Percentiles rank a stretch among this genome's conserved stretches.
These are phyloP conservation scores for Mycena filopes DNA, from an alignment of 768 basidiomycete species.

Conservation along the genomic window DNA sequence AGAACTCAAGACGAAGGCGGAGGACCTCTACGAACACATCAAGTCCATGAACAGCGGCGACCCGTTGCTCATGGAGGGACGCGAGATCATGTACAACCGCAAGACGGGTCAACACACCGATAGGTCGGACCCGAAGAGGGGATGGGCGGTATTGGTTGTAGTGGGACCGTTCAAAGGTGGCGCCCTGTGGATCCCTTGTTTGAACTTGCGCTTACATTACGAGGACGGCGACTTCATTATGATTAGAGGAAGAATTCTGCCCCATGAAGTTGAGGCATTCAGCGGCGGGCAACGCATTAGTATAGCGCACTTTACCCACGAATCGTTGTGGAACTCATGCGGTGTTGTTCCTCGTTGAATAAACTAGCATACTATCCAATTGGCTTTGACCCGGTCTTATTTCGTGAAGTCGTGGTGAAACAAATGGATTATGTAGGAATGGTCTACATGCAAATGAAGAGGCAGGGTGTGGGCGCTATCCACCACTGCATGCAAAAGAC, in stretches of 20 bases:
- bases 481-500: too few species aligned
- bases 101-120: background rate
- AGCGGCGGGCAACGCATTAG: conserved; percentile 27
- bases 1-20: background rate
- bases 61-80: conserved; percentile 11
- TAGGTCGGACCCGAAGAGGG: background rate
- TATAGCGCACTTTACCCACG: conserved; percentile 35
- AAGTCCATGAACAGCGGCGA: background rate
- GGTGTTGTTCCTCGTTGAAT: too few species aligned
- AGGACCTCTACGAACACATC: background rate
- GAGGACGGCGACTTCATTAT: conserved; percentile 26
- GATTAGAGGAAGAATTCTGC: conserved; percentile 29
- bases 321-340: background rate
- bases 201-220: conserved; percentile 27
- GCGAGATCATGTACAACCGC: conserved; percentile 6
- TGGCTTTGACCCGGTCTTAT: too few species aligned
- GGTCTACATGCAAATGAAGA: too few species aligned
- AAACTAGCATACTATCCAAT: too few species aligned
- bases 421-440: too few species aligned
- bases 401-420: too few species aligned
- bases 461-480: too few species aligned
- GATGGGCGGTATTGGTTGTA: background rate
- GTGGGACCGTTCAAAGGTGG: conserved; percentile 21
- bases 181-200: conserved; percentile 13
- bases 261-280: conserved; percentile 35